Percentiles rank a stretch among this genome's conserved stretches.
Evolutionary conservation across 129 eudicot species (phyloP).

Genomic region (Smallanthus sonchifolius): DNA sequence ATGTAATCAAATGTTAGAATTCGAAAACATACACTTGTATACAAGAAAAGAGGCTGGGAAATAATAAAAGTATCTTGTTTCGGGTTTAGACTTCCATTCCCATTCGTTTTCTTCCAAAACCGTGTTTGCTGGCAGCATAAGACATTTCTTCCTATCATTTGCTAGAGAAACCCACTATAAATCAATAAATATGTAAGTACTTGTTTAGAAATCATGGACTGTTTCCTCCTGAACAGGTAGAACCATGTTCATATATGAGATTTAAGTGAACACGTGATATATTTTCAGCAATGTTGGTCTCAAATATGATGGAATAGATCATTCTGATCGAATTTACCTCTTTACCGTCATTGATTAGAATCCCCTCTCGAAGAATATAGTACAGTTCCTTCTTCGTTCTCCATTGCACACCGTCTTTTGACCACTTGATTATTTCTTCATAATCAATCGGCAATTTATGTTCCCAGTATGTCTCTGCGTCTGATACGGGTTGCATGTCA

Average conservation of each 20-base stretch:
- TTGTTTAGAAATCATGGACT: background rate
- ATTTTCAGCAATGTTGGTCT: background rate
- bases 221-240: too few relatives aligned
- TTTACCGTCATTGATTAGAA: background rate
- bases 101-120: background rate
- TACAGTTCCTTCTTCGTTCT: slow-evolving; percentile 4
- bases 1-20: background rate
- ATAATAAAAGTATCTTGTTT: background rate
- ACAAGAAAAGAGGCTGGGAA: too few relatives aligned
- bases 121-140: background rate
- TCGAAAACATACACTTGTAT: background rate
- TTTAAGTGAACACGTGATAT: background rate
- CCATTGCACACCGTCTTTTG: background rate
- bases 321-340: background rate
- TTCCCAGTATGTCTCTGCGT: background rate
- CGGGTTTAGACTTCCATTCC: background rate
- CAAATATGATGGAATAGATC: background rate
- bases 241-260: too few relatives aligned
- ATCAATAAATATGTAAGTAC: background rate
- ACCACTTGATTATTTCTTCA: background rate
- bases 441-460: background rate
- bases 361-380: background rate
- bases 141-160: slow-evolving; percentile 7
- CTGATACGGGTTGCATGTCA: background rate
- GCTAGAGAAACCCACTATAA: background rate